phyloP scores from a whole-genome alignment of 2,329 filamentous ascomycete species.

The Boeremia exigua region DNA sequence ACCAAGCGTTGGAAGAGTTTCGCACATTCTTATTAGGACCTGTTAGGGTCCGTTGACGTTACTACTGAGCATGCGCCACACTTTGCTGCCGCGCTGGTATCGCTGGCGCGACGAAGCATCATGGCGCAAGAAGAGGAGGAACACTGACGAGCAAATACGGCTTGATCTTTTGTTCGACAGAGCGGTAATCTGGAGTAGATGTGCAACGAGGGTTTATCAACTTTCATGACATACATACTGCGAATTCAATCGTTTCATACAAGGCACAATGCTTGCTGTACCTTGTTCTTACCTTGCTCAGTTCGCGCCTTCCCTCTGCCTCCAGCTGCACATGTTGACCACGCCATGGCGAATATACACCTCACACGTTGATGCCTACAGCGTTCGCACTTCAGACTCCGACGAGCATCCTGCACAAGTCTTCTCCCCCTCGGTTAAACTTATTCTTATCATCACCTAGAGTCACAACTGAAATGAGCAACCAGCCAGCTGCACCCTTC shows the following conservation, averaged over 20 bases:
- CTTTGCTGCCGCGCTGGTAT: neutral
- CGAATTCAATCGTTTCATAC: neutral
- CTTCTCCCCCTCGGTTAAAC: neutral
- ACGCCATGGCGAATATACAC: neutral
- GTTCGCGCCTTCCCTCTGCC: neutral
- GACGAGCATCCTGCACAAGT: neutral
- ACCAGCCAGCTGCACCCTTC: constrained; percentile 2
- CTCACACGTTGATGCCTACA: neutral
- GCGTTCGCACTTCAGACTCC: no score
- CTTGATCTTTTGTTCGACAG: neutral
- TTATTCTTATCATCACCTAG: neutral
- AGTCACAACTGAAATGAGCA: constrained; percentile 2
- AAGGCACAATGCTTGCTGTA: neutral
- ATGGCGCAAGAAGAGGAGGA: neutral
- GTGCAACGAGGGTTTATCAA: neutral
- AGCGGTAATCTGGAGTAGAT: neutral
- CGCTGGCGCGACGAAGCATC: neutral
- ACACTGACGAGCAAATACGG: neutral
- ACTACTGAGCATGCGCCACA: neutral
- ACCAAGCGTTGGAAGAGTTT: constrained; percentile 43
- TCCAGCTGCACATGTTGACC: neutral
- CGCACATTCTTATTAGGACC: neutral
- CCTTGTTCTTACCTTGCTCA: neutral
- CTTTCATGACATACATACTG: neutral
- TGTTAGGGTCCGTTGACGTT: neutral